phyloP scores from a whole-genome alignment of 345 rosid genomes.

The Salix viminalis region DNA sequence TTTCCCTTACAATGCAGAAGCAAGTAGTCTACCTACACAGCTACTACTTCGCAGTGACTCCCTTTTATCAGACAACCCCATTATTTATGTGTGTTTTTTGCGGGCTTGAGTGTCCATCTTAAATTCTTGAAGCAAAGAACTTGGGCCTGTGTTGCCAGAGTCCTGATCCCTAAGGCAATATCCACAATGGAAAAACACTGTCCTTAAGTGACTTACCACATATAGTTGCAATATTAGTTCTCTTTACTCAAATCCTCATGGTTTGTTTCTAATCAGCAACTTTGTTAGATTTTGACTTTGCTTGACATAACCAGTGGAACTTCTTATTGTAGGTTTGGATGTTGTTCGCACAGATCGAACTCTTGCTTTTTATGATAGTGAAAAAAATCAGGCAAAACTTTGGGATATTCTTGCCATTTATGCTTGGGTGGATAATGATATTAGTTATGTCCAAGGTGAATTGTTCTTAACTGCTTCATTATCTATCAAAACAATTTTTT shows the following conservation, averaged over 20 bases:
- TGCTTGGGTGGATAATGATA: constrained; percentile 84
- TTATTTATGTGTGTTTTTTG: not conserved
- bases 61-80: not conserved
- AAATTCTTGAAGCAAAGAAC: not conserved
- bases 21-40: not conserved
- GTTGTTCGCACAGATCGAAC: constrained; percentile 86
- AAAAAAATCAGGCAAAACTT: constrained; percentile 66
- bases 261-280: not conserved
- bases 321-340: constrained; percentile 68
- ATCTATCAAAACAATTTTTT: not conserved
- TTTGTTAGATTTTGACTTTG: constrained; percentile 3
- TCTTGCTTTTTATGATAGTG: constrained; percentile 71
- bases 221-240: not conserved
- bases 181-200: not conserved
- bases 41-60: not conserved
- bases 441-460: constrained; percentile 87
- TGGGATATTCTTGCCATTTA: constrained; percentile 85
- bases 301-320: constrained; percentile 11
- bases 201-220: not conserved
- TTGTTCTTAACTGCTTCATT: not conserved
- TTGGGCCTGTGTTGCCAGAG: not conserved
- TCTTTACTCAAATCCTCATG: not conserved
- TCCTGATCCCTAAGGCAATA: not conserved
- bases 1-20: not conserved
- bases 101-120: not conserved